Evolutionary conservation across 345 rosid species (phyloP), one percentile per base, ranked within the genome.

Genomic region (Carallia pectinifolia): DNA sequence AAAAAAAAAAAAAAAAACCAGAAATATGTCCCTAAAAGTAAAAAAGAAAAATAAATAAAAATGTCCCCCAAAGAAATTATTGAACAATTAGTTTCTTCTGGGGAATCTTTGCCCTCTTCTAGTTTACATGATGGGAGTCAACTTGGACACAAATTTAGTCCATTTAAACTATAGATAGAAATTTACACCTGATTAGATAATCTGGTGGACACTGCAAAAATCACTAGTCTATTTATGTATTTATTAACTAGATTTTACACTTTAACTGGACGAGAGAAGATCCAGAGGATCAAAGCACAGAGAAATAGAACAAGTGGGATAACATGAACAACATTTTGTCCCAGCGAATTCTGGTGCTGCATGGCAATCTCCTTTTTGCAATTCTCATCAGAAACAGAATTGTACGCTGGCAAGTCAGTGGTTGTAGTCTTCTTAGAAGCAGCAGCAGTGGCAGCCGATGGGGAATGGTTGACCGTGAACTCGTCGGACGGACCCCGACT

Each of bases 231-330:
- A 23, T 23, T 23, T 23, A 23, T 23, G 23, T 23, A 23, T 38
- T 38, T 38, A 7, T 38, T 38, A 38, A 38, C 40, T 38, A 34
- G 12, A 8, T 6, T 34, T 37, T 36, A 53, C n/a, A 30, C 31
- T 5, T 65, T 58, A 63, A 10, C 68, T 23, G 72, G 67, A 67
- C 36, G 74, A 68, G 88, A 91, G 48, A 83, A 83, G 38, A 77
- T 30, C 93, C 96, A 87, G 15, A 86, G 93, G 76, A 75, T 74
- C 8, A 89, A 79, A 80, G 72, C 87, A 70, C 95, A 91, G 2
- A 89, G 77, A 71, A 86, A 19, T 1, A 86, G 78, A 71, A 85
- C 78, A 23, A 83, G 67, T n/a, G 97, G 97, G 67, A 91, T 87
- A 30, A 89, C 52, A 59, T 89, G 93, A 58, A 91, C 53, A 5